A percentile compares a stretch with the other conserved stretches of the same genome.
Evolutionary conservation across 1,284 basidiomycete species (phyloP).

Genomic region (Fomitiporia mediterranea): DNA sequence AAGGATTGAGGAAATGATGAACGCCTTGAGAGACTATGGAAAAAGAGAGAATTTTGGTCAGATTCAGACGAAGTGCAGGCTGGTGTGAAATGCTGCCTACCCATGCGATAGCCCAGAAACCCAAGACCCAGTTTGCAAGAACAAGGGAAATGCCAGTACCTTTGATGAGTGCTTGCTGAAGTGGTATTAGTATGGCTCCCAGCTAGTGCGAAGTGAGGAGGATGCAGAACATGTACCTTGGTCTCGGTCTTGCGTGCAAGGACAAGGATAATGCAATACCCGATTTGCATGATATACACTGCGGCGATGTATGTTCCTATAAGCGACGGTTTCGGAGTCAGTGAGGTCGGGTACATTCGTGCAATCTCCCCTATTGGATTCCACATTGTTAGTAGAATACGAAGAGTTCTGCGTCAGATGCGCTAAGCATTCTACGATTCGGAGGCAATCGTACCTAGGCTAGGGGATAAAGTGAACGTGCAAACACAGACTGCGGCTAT

Average conservation of each 20-base stretch:
- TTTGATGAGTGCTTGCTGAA: conserved; percentile 59
- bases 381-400: neutral
- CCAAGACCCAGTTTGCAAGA: conserved; percentile 78
- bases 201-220: neutral
- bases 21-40: conserved; percentile 53
- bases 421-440: neutral
- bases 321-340: conserved; percentile 64
- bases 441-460: conserved; percentile 37
- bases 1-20: conserved; percentile 55
- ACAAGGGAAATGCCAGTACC: conserved; percentile 78
- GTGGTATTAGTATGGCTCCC: neutral
- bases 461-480: conserved; percentile 48
- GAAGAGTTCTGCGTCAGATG: neutral
- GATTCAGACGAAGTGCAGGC: neutral
- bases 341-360: conserved; percentile 57
- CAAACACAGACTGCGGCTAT: conserved; percentile 59
- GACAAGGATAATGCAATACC: conserved; percentile 76
- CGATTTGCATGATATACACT: conserved; percentile 63
- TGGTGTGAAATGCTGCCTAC: conserved; percentile 35
- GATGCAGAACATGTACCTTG: conserved; percentile 47
- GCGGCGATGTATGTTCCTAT: conserved; percentile 63
- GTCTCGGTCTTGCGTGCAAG: conserved; percentile 72
- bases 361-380: conserved; percentile 45
- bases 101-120: conserved; percentile 79
- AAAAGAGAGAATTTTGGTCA: neutral